Evolutionary conservation across 257 asterid genomes (phyloP).

Genomic region (Solanum sitiens): DNA sequence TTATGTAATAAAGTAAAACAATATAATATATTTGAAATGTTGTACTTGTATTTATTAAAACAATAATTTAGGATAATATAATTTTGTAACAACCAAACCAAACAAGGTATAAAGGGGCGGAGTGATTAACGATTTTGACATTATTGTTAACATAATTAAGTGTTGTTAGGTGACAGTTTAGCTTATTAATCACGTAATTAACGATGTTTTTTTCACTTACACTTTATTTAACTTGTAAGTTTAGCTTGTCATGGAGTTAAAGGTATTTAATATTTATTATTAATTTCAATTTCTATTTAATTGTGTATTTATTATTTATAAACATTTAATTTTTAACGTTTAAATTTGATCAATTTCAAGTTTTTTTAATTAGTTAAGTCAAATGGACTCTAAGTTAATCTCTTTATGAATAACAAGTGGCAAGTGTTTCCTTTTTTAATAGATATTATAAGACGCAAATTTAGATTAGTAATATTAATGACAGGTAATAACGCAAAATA

Average conservation of each 20-base stretch:
- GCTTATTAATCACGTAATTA: neutral
- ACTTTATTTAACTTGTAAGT: neutral
- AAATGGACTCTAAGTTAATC: neutral
- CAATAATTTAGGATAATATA: neutral
- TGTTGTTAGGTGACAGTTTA: neutral
- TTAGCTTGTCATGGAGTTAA: neutral
- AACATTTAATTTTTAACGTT: neutral
- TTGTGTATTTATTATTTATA: neutral
- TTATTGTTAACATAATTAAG: neutral
- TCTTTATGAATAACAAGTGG: too few relatives aligned
- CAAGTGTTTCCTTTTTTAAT: too few relatives aligned
- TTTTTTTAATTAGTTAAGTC: neutral
- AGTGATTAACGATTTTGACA: neutral
- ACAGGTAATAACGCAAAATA: too few relatives aligned
- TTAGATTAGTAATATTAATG: neutral
- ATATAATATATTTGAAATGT: neutral
- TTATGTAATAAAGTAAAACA: neutral
- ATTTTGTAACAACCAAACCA: neutral
- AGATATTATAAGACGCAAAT: neutral
- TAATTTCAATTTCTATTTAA: neutral
- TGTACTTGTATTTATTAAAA: neutral
- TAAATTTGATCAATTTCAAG: neutral
- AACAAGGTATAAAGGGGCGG: neutral
- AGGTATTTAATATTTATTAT: neutral
- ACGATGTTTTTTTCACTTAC: neutral